These are phyloP conservation scores for Nicotiana sylvestris DNA, from an alignment of 257 asterid species.

Conservation along the genomic window DNA sequence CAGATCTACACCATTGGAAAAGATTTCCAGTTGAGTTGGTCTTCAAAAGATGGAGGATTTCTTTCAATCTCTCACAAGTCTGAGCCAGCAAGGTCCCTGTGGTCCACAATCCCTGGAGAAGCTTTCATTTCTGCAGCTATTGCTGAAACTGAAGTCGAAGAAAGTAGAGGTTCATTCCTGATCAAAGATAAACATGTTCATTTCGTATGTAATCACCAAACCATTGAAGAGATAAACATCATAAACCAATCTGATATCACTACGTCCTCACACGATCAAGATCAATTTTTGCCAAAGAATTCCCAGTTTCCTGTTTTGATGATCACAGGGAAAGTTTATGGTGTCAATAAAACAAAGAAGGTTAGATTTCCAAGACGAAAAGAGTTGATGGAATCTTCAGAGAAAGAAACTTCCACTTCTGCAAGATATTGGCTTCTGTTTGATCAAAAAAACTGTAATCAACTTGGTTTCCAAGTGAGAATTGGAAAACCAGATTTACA, in stretches of 20 bases:
- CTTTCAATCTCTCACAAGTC: constrained; percentile 52
- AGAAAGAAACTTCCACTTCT: constrained; percentile 29
- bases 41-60: constrained; percentile 62
- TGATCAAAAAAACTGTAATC: constrained; percentile 59
- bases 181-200: constrained; percentile 57
- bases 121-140: constrained; percentile 79
- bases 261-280: constrained; percentile 18
- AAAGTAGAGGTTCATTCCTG: constrained; percentile 88
- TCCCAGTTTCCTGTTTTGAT: constrained; percentile 38
- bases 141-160: constrained; percentile 80
- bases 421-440: constrained; percentile 78
- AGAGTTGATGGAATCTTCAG: background rate
- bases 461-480: constrained; percentile 70
- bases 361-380: background rate
- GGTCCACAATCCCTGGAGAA: constrained; percentile 82
- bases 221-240: constrained; percentile 50
- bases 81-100: constrained; percentile 51
- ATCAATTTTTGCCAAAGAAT: background rate
- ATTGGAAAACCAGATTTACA: constrained; percentile 51
- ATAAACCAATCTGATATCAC: constrained; percentile 28
- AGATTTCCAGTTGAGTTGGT: constrained; percentile 65
- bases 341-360: constrained; percentile 29
- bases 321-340: constrained; percentile 60
- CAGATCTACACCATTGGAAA: constrained; percentile 50
- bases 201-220: constrained; percentile 64